Evolutionary conservation across 306 rosid genomes (phyloP).

Genomic region (Carpinus viminea): DNA sequence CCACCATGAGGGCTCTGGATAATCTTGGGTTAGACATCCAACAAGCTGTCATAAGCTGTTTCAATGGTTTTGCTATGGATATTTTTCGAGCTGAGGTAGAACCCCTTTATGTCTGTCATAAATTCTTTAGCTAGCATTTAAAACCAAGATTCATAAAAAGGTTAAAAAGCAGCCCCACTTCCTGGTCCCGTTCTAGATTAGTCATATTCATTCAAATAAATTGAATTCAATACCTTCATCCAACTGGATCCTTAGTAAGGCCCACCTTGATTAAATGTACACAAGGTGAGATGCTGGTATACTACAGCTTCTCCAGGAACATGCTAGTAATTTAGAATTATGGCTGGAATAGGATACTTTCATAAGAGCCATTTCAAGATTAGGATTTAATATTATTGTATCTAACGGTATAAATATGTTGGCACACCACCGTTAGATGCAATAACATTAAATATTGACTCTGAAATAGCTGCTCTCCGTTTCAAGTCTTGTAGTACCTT

Average conservation of each 20-base stretch:
- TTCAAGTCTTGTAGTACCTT: neutral
- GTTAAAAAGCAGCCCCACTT: neutral
- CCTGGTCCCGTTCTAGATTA: neutral
- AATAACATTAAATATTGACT: too few species aligned
- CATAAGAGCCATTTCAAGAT: neutral
- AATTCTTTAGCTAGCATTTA: neutral
- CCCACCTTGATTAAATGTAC: neutral
- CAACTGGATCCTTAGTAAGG: neutral
- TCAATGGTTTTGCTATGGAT: conserved; percentile 94
- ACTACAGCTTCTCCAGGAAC: neutral
- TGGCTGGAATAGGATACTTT: neutral
- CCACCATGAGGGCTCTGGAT: conserved; percentile 90
- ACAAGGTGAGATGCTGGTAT: neutral
- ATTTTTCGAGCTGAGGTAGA: conserved; percentile 88
- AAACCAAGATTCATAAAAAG: neutral
- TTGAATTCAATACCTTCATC: neutral
- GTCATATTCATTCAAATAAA: neutral
- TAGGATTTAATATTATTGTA: too few species aligned
- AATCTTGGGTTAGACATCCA: conserved; percentile 83
- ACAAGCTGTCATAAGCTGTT: conserved; percentile 95
- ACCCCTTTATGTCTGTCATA: neutral
- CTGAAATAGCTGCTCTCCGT: too few species aligned
- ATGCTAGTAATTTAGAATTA: neutral
- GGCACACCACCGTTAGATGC: too few species aligned
- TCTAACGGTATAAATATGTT: too few species aligned